These are phyloP conservation scores for Clavispora vitiphila DNA, from an alignment of 805 yeast genomes.

Conservation along the genomic window DNA sequence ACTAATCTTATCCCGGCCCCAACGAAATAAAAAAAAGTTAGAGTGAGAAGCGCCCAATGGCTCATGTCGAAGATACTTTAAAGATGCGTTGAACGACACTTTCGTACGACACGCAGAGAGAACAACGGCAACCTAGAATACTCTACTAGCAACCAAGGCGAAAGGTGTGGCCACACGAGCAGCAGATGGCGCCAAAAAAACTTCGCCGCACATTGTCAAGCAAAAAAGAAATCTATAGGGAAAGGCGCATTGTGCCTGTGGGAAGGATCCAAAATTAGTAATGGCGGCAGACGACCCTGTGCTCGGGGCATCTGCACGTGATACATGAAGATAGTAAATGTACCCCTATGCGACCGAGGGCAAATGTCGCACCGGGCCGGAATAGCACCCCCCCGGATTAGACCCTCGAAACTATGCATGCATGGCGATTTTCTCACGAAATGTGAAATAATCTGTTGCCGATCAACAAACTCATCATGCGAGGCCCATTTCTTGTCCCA, in stretches of 20 bases:
- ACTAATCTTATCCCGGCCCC: too few relatives aligned
- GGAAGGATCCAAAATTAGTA: neutral
- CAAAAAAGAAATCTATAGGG: neutral
- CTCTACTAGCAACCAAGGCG: too few relatives aligned
- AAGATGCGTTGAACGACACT: too few relatives aligned
- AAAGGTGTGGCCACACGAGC: neutral
- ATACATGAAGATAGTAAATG: too few relatives aligned
- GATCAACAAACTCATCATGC: neutral
- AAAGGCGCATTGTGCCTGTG: neutral
- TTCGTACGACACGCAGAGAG: too few relatives aligned
- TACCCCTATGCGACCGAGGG: conserved; percentile 1
- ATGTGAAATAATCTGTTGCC: neutral
- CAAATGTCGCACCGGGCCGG: neutral
- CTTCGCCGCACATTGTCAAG: neutral
- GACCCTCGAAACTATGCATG: neutral
- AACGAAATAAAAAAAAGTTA: too few relatives aligned
- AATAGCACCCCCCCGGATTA: neutral
- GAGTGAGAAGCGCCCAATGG: too few relatives aligned
- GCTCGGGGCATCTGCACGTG: neutral
- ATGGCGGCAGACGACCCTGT: neutral
- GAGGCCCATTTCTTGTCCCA: neutral
- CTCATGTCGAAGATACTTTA: too few relatives aligned
- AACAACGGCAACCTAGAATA: too few relatives aligned
- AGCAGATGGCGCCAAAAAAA: neutral
- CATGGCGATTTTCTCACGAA: neutral